These are phyloP conservation scores for Quambalaria eucalypti DNA, from an alignment of 1,284 basidiomycete species.

Conservation along the genomic window DNA sequence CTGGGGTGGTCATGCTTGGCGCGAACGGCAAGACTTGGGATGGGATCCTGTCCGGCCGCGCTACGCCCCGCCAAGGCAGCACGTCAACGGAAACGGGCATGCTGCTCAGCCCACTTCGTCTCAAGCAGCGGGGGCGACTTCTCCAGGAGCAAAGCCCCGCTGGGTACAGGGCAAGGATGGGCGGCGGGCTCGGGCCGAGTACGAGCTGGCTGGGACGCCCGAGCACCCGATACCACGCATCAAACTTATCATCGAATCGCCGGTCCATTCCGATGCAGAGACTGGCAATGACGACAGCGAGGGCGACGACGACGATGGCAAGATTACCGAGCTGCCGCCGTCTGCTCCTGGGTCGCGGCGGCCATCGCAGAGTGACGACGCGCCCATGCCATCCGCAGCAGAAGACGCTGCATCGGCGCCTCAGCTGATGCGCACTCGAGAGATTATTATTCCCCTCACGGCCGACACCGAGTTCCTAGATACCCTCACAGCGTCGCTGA, in stretches of 20 bases:
- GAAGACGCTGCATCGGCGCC: background rate
- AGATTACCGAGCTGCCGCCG: conserved; percentile 19
- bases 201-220: conserved; percentile 47
- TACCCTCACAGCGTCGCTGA: conserved; percentile 64
- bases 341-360: background rate
- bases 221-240: conserved; percentile 47
- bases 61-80: no score
- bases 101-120: background rate
- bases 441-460: conserved; percentile 69
- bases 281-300: conserved; percentile 8
- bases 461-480: conserved; percentile 75
- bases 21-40: conserved; percentile 3
- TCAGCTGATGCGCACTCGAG: conserved; percentile 42
- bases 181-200: conserved; percentile 46
- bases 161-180: conserved; percentile 40
- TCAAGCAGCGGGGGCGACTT: conserved; percentile 3
- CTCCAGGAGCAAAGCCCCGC: conserved; percentile 2
- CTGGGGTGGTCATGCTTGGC: conserved; percentile 14
- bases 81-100: conserved; percentile 2
- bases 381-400: background rate
- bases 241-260: conserved; percentile 41
- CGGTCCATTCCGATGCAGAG: conserved; percentile 31
- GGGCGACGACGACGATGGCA: conserved; percentile 5
- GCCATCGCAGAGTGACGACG: background rate
- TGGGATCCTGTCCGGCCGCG: background rate